Evolutionary conservation across 495 filamentous ascomycete species (phyloP).

Genomic region (Penicillium goetzii): DNA sequence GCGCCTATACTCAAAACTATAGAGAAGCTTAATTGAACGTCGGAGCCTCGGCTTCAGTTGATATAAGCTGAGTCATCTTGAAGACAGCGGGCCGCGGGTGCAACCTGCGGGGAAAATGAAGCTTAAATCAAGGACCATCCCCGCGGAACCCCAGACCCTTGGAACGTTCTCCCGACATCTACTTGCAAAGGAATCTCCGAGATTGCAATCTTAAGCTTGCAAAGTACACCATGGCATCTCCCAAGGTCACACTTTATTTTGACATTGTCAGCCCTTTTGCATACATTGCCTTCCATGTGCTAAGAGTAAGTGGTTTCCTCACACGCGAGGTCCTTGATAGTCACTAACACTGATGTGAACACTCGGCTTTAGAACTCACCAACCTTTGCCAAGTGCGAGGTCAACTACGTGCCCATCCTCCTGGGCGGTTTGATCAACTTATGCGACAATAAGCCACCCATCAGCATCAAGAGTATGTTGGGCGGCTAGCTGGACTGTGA

Average conservation of each 20-base stretch:
- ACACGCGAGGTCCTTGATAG: not conserved
- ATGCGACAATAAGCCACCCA: constrained; percentile 64
- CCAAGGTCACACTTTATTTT: constrained; percentile 67
- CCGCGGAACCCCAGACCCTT: not conserved
- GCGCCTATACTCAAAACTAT: not conserved
- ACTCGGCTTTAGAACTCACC: constrained; percentile 56
- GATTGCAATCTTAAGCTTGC: no score
- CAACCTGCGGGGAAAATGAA: not conserved
- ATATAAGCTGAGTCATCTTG: constrained; percentile 21
- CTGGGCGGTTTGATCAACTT: constrained; percentile 71
- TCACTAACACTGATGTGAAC: not conserved
- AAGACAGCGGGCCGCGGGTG: constrained; percentile 3
- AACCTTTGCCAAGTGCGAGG: constrained; percentile 60
- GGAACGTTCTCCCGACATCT: not conserved
- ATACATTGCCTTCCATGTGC: constrained; percentile 67
- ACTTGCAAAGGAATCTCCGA: not conserved
- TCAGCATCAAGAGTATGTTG: constrained; percentile 67
- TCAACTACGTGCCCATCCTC: constrained; percentile 70
- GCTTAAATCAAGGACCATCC: constrained; percentile 2
- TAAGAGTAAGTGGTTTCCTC: constrained; percentile 50
- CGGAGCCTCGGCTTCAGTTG: constrained; percentile 18
- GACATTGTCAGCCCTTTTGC: constrained; percentile 74
- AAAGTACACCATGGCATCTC: constrained; percentile 45
- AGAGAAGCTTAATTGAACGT: not conserved
- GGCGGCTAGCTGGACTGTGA: no score